Percentiles rank a stretch among this genome's conserved stretches.
phyloP scores from a whole-genome alignment of 768 basidiomycete species.

The Steccherinum ochraceum region DNA sequence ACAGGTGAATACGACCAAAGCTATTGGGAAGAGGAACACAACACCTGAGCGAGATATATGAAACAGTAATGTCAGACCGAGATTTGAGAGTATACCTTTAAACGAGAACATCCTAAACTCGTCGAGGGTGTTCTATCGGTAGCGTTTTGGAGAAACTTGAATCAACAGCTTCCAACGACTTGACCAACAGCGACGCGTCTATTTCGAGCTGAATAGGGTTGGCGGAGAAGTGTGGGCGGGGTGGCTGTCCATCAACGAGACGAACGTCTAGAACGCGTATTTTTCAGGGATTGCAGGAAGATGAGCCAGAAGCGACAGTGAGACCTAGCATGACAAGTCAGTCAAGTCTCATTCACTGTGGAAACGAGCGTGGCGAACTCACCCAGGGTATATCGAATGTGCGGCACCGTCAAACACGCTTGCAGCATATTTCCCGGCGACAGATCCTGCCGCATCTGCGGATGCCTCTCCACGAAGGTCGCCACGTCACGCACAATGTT shows the following conservation, averaged over 20 bases:
- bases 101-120: constrained; percentile 81
- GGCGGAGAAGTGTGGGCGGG: constrained; percentile 67
- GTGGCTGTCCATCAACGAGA: constrained; percentile 80
- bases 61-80: too few species aligned
- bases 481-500: constrained; percentile 58
- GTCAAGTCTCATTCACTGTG: neutral
- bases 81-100: constrained; percentile 54
- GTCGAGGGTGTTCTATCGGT: constrained; percentile 56
- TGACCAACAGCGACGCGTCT: constrained; percentile 65
- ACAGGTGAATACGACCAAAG: constrained; percentile 55
- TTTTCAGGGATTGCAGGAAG: constrained; percentile 71
- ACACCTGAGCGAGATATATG: constrained; percentile 51
- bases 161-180: constrained; percentile 60
- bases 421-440: constrained; percentile 48
- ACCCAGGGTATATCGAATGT: constrained; percentile 67
- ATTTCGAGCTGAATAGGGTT: constrained; percentile 63
- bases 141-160: constrained; percentile 55
- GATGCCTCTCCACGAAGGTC: constrained; percentile 47
- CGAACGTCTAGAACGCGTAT: constrained; percentile 91
- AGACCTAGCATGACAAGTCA: constrained; percentile 39
- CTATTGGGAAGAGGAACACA: constrained; percentile 67
- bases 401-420: constrained; percentile 76
- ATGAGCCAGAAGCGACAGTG: constrained; percentile 68
- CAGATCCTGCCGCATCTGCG: constrained; percentile 50
- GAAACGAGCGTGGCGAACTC: constrained; percentile 13